Base-by-base conservation (phyloP, 768 basidiomycete genomes). In the Mycena crocata region DNA sequence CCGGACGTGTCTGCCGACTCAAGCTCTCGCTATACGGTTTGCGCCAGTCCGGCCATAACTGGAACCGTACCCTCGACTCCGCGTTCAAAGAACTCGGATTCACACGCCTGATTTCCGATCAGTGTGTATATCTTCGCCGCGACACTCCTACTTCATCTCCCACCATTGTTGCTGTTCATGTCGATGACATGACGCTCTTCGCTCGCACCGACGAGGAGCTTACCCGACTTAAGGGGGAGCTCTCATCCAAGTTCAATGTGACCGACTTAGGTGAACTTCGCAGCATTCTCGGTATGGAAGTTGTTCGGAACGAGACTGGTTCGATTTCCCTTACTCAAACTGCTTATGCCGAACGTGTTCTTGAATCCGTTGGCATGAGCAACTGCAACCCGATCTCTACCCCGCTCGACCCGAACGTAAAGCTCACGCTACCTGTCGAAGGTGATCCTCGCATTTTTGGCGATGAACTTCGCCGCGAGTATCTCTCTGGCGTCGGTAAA, bases 21-120 rank as follows among this genome's bases (percentile, higher is more conserved):
- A 49, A 61, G 0, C 67, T 72, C 19, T 71, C 75, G 0, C 64
- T 86, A 5, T 86, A 86, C 54, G 79, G 85, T 0, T 75, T 84
- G 7, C 24, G 45, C 0, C 62, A 63, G 28, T 30, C 62, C 31
- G 62, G 74, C 3, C 63, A 69, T 13, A 57, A 69, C n/a, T 82
- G 80, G 79, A 73, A 80, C 49, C 45, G 64, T 26, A 72, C 51
- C 21, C 62, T 79, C 0, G 31, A 72, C 31, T 6, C 49, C 5
- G 60, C 54, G 15, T 70, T 75, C 57, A 48, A 50, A 8, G 50
- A 52, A 23, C 55, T 75, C 15, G 71, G 69, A 21, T 72, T 61
- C 37, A 69, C 54, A 0, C 63, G 55, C 13, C 24, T 73, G 31
- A 52, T 55, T 1, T 48, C 56, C 7, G 72, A 75, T 49, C 72